Percentiles rank a stretch among this genome's conserved stretches.
Conservation (phyloP, 164 flowering plant species). For the Macadamia tetraphylla region DNA sequence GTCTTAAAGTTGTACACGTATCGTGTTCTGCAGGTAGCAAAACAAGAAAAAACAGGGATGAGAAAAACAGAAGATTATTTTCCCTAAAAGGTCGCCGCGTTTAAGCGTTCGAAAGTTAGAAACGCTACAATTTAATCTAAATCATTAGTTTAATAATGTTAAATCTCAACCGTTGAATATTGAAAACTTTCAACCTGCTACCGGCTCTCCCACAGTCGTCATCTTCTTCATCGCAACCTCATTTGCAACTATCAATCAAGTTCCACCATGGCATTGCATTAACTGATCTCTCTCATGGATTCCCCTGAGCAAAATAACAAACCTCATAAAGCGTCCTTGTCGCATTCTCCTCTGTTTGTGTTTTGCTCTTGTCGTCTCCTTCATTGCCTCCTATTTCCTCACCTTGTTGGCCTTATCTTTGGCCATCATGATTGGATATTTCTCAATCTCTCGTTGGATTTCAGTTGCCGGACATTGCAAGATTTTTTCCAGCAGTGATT, state of each 20-base stretch:
- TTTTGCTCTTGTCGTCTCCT: constrained; percentile 27
- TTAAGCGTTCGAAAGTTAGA: too few relatives aligned
- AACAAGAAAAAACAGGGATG: too few relatives aligned
- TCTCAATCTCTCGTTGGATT: constrained; percentile 32
- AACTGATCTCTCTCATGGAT: constrained; percentile 8
- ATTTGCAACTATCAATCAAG: neutral
- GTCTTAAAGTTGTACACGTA: too few relatives aligned
- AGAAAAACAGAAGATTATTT: too few relatives aligned
- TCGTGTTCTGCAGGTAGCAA: too few relatives aligned
- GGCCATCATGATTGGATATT: constrained; percentile 26
- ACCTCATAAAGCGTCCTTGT: neutral
- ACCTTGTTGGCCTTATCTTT: constrained; percentile 28
- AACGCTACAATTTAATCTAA: too few relatives aligned
- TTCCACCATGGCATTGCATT: neutral
- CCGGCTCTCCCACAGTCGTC: too few relatives aligned
- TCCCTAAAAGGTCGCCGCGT: too few relatives aligned
- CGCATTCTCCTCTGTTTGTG: constrained; percentile 12
- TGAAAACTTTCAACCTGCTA: too few relatives aligned
- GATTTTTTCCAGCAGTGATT: constrained; percentile 79
- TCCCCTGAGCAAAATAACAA: neutral
- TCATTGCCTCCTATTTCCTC: constrained; percentile 29
- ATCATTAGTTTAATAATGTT: too few relatives aligned
- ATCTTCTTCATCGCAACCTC: too few relatives aligned
- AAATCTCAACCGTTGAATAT: too few relatives aligned
- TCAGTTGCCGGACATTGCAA: constrained; percentile 57